These are phyloP conservation scores for Pseudodiploospora longispora DNA, from an alignment of 2,329 filamentous ascomycete genomes.

Conservation along the genomic window DNA sequence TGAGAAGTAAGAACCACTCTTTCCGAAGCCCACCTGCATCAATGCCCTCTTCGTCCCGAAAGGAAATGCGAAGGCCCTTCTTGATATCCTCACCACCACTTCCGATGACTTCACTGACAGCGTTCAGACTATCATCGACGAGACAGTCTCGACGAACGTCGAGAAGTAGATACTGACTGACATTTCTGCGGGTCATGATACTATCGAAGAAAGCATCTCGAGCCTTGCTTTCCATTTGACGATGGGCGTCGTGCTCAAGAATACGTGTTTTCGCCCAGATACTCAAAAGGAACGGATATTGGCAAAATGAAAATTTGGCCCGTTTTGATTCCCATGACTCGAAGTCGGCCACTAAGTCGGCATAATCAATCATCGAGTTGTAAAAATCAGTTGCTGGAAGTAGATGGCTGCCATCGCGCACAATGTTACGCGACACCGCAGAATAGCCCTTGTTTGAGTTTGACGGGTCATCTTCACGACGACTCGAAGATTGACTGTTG, in stretches of 20 bases:
- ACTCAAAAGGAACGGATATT: constrained; percentile 85
- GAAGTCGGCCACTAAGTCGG: constrained; percentile 79
- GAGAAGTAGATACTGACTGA: constrained; percentile 71
- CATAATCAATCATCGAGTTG: constrained; percentile 75
- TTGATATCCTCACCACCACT: constrained; percentile 79
- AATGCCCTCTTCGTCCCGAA: constrained; percentile 81
- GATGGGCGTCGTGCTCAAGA: constrained; percentile 75
- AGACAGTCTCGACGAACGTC: constrained; percentile 76
- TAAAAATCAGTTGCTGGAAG: constrained; percentile 82
- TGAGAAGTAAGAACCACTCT: constrained; percentile 87
- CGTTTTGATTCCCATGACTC: constrained; percentile 75
- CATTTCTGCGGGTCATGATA: constrained; percentile 64
- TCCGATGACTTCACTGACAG: constrained; percentile 78
- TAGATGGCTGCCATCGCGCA: constrained; percentile 31
- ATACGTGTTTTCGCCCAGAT: constrained; percentile 91
- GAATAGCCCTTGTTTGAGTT: constrained; percentile 9
- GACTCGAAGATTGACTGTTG: constrained; percentile 50
- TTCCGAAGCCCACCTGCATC: constrained; percentile 86
- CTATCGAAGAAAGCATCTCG: constrained; percentile 87
- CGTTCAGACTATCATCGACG: constrained; percentile 77
- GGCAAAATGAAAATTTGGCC: constrained; percentile 77
- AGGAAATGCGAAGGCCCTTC: constrained; percentile 79
- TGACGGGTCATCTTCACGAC: constrained; percentile 21
- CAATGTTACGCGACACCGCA: background rate
- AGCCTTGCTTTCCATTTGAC: constrained; percentile 84